These are phyloP conservation scores for Pythium angustatum DNA, from an alignment of 352 stramenopile species.

Conservation along the genomic window DNA sequence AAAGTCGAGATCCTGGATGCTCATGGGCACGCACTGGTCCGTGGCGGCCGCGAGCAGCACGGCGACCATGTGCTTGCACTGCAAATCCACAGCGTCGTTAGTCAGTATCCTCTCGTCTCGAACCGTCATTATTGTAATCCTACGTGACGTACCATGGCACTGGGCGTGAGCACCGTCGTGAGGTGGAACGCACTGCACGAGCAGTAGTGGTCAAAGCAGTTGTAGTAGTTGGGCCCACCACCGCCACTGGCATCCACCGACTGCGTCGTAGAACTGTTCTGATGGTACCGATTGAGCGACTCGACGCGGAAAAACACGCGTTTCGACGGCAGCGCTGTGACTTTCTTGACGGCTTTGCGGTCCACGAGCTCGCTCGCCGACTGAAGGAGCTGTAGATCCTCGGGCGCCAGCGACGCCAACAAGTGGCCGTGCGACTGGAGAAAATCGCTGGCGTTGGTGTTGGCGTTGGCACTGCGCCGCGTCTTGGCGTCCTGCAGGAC, in stretches of 20 bases:
- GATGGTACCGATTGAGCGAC: slow-evolving; percentile 61
- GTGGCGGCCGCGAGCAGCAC: slow-evolving; percentile 58
- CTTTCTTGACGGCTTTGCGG: slow-evolving; percentile 45
- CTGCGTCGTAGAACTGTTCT: slow-evolving; percentile 30
- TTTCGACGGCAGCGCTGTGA: slow-evolving; percentile 46
- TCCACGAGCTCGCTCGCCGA: slow-evolving; percentile 57
- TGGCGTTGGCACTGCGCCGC: background rate
- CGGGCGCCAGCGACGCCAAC: slow-evolving; percentile 37
- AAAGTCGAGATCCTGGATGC: slow-evolving; percentile 58
- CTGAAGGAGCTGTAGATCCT: slow-evolving; percentile 54
- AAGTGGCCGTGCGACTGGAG: slow-evolving; percentile 52
- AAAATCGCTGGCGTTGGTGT: background rate
- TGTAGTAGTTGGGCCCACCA: slow-evolving; percentile 66
- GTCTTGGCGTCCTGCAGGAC: slow-evolving; percentile 52
- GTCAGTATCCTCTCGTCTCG: no score
- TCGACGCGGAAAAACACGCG: slow-evolving; percentile 67
- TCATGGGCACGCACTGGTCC: slow-evolving; percentile 42
- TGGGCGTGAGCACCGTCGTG: slow-evolving; percentile 37
- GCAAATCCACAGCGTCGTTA: background rate
- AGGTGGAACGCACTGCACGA: slow-evolving; percentile 59
- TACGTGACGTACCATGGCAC: slow-evolving; percentile 46
- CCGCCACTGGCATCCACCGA: slow-evolving; percentile 46
- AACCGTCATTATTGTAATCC: background rate
- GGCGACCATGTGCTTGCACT: slow-evolving; percentile 81
- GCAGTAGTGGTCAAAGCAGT: slow-evolving; percentile 72